Evolutionary conservation across 164 flowering plant species (phyloP).

Genomic region (Chimonanthus praecox): DNA sequence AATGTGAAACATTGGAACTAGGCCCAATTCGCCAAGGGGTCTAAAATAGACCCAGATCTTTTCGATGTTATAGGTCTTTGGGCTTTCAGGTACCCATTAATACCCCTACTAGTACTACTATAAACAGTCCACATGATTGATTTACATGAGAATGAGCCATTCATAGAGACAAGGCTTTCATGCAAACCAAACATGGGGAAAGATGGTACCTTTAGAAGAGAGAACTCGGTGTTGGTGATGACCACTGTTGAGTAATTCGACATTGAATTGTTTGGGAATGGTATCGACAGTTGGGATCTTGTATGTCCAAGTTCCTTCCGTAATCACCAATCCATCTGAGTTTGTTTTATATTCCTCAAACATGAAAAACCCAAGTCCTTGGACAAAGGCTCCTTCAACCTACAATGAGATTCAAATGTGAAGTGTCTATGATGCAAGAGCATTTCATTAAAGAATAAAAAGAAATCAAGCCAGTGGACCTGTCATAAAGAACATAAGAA

Average conservation of each 20-base stretch:
- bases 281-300: conserved; percentile 91
- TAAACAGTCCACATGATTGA: too few species aligned
- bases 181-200: neutral
- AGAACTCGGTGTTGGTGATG: conserved; percentile 73
- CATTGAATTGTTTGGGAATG: conserved; percentile 72
- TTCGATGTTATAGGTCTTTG: too few species aligned
- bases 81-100: too few species aligned
- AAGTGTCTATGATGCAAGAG: neutral
- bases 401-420: conserved; percentile 19
- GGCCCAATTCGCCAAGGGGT: too few species aligned
- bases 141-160: too few species aligned
- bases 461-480: neutral
- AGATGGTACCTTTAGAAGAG: conserved; percentile 72
- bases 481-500: neutral
- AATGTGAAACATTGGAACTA: too few species aligned
- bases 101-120: too few species aligned
- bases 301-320: conserved; percentile 80
- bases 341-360: conserved; percentile 60
- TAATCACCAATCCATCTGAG: conserved; percentile 54
- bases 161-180: too few species aligned
- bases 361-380: conserved; percentile 93
- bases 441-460: neutral
- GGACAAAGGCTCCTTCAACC: conserved; percentile 95
- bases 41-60: too few species aligned
- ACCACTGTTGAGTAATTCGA: conserved; percentile 67